These are phyloP conservation scores for Apiospora koreana DNA, from an alignment of 2,329 filamentous ascomycete genomes.

Conservation along the genomic window DNA sequence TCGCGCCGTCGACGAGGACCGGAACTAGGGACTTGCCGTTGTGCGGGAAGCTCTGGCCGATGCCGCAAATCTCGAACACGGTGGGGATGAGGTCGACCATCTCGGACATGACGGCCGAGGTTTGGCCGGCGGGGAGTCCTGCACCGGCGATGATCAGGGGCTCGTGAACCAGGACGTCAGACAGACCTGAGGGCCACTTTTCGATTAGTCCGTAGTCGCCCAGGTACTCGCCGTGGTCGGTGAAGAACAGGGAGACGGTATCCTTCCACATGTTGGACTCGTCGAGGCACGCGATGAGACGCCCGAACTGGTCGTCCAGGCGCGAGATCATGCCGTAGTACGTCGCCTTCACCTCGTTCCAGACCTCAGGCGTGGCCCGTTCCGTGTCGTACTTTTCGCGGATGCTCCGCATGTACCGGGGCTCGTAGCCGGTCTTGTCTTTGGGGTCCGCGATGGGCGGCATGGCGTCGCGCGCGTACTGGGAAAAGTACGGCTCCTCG, in stretches of 20 bases:
- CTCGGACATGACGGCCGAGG: not conserved
- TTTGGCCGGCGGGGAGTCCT: not conserved
- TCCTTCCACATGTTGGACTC: conserved; percentile 36
- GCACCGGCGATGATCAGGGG: conserved; percentile 42
- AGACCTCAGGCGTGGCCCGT: conserved; percentile 38
- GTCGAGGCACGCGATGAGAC: conserved; percentile 37
- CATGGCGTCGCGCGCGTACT: conserved; percentile 41
- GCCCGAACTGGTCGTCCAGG: conserved; percentile 47
- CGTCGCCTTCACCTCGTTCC: conserved; percentile 42
- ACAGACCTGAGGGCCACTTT: conserved; percentile 48
- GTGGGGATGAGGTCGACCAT: conserved; percentile 42
- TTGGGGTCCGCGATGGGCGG: conserved; percentile 14
- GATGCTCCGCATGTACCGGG: conserved; percentile 41
- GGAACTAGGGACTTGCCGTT: conserved; percentile 34
- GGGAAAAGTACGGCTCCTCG: conserved; percentile 49
- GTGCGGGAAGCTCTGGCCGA: conserved; percentile 41
- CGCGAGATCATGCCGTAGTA: conserved; percentile 47
- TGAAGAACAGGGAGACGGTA: conserved; percentile 46
- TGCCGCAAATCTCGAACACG: conserved; percentile 38
- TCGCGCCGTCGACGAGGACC: not conserved
- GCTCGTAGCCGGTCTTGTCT: conserved; percentile 42
- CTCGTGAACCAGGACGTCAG: conserved; percentile 42
- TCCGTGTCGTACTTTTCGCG: conserved; percentile 39
- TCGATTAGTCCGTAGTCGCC: conserved; percentile 49
- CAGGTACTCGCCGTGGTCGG: conserved; percentile 49